Percentiles rank a stretch among this genome's conserved stretches.
Conservation (phyloP, 495 filamentous ascomycete species). For the Lepidopterella palustris region DNA sequence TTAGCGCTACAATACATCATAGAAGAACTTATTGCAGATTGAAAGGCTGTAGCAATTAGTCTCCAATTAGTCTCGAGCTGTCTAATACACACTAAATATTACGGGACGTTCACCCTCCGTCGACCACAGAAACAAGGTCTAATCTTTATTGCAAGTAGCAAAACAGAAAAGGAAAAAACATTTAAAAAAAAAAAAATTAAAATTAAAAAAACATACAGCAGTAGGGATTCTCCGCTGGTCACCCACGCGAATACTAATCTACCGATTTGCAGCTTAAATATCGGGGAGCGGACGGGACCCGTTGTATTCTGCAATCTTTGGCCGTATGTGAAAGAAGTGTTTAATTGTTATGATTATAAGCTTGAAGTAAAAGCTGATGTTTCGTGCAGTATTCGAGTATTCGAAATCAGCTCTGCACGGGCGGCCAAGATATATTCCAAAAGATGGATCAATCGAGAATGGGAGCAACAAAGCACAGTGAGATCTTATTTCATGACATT, state of each 20-base stretch:
- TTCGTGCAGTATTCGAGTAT: background rate
- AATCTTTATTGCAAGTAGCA: no score
- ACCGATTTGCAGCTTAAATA: conserved; percentile 28
- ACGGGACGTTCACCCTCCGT: no score
- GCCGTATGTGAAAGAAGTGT: background rate
- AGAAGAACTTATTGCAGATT: no score
- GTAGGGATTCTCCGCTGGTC: conserved; percentile 39
- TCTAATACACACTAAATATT: no score
- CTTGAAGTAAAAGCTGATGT: background rate
- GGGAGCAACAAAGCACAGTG: background rate
- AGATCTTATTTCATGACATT: background rate
- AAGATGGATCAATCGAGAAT: background rate
- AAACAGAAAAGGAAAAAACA: no score
- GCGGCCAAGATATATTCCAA: background rate
- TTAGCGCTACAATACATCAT: no score
- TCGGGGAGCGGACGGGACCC: conserved; percentile 24
- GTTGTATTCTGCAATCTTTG: background rate
- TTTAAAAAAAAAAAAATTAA: background rate
- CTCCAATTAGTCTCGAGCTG: no score
- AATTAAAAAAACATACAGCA: conserved; percentile 32
- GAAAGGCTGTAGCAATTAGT: no score
- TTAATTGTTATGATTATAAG: background rate
- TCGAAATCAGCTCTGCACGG: no score
- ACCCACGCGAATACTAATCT: conserved; percentile 5
- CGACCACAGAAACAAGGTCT: no score